phyloP scores from a whole-genome alignment of 257 asterid species.

The Capsicum rhomboideum region DNA sequence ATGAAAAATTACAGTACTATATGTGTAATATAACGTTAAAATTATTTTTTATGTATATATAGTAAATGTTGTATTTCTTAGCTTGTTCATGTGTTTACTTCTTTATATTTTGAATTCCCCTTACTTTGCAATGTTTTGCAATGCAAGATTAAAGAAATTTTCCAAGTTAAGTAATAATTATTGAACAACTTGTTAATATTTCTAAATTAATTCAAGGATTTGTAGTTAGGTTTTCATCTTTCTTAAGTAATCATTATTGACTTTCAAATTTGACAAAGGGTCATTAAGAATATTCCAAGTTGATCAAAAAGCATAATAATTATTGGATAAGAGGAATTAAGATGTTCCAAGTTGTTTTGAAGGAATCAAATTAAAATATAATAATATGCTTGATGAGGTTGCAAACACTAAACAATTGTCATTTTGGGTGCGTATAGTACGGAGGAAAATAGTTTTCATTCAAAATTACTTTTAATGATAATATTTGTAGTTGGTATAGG shows the following conservation, averaged over 20 bases:
- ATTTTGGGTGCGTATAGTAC: not conserved
- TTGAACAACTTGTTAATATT: not conserved
- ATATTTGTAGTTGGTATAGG: too few species aligned
- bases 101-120: too few species aligned
- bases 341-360: not conserved
- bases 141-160: too few species aligned
- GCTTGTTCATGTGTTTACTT: too few species aligned
- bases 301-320: not conserved
- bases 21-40: too few species aligned
- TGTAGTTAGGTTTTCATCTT: not conserved
- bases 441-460: not conserved
- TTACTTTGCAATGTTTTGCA: too few species aligned
- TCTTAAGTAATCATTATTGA: not conserved
- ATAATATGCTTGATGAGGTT: not conserved
- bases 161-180: not conserved
- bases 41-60: too few species aligned
- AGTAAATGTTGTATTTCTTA: too few species aligned
- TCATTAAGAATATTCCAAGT: not conserved
- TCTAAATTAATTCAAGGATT: not conserved
- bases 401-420: not conserved
- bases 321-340: not conserved
- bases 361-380: not conserved
- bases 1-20: too few species aligned
- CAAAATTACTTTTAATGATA: too few species aligned
- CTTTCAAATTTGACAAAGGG: not conserved